These are phyloP conservation scores for Incumbomyces lentus DNA, from an alignment of 2,329 filamentous ascomycete species.

Conservation along the genomic window DNA sequence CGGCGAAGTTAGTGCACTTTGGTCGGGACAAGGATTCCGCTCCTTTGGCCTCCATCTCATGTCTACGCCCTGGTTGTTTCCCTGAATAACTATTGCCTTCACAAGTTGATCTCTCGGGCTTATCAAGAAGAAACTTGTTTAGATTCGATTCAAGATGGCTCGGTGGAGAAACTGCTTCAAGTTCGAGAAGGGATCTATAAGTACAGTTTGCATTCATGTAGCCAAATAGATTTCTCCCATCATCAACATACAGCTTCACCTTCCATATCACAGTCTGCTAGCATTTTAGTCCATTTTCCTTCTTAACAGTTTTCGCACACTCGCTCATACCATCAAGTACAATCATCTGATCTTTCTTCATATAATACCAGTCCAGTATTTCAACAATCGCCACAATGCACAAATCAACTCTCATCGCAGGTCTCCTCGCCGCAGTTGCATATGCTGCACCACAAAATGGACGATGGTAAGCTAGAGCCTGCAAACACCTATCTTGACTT, in stretches of 20 bases:
- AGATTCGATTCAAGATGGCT: too few relatives aligned
- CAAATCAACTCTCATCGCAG: constrained; percentile 14
- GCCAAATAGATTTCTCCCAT: too few relatives aligned
- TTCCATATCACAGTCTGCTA: constrained; percentile 8
- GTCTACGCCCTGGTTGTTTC: too few relatives aligned
- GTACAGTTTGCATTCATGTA: too few relatives aligned
- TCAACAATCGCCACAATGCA: constrained; percentile 13
- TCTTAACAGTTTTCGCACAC: constrained; percentile 15
- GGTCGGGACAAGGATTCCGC: too few relatives aligned
- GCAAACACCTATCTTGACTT: background rate
- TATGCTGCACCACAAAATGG: constrained; percentile 12
- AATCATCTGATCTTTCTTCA: background rate
- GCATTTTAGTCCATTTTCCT: constrained; percentile 10
- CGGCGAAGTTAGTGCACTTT: too few relatives aligned
- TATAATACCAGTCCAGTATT: background rate
- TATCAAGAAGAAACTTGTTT: too few relatives aligned
- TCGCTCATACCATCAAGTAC: constrained; percentile 10
- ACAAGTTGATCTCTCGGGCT: too few relatives aligned
- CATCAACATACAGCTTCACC: constrained; percentile 7
- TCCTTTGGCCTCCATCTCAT: too few relatives aligned
- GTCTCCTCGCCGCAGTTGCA: constrained; percentile 11
- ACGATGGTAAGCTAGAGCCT: background rate
- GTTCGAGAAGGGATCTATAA: too few relatives aligned
- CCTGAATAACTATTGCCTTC: too few relatives aligned
- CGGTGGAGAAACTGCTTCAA: too few relatives aligned